Evolutionary conservation across 2,329 filamentous ascomycete species (phyloP), one percentile per base, ranked within the genome.

Genomic region (Pestalotiopsis sp.): DNA sequence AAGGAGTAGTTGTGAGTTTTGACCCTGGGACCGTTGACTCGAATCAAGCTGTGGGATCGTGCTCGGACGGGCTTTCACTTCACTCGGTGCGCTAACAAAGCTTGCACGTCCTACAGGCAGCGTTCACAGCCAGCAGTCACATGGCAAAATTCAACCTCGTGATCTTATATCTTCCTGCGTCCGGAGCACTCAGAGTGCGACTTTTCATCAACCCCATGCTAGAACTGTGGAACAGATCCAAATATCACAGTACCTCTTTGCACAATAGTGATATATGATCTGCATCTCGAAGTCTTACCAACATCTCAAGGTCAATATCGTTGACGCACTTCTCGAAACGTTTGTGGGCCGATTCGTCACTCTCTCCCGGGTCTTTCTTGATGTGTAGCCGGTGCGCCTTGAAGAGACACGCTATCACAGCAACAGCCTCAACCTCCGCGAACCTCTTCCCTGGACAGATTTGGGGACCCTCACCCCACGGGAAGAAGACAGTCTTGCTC

Each of bases 371-470:
- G 3, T 61, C 20, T 36, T 38, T 67, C 60, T 70, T 70, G 57
- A 59, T 59, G 4, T 52, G 11, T 27, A 59, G 23, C 57, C 57
- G 57, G 20, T 36, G 25, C 57, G 20, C 57, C 3, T 36, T 59
- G 60, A 20, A 63, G 31, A 63, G 2, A 27, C 6, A 68, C 2
- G 73, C 75, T 3, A 75, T 12, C 3, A 72, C 72, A 1, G 71
- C 75, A 1, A 73, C 71, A 0, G 45, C 70, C 41, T 75, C 71
- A 0, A 75, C 73, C 66, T 69, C 70, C 25, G 72, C 64, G 52
- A 75, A 75, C 36, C 73, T 72, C 52, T 67, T 74, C 9, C 70
- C 69, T 2, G 73, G 73, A 58, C 73, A 75, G 41, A 69, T 71
- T 57, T 73, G 73, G 0, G 72, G 72, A 3, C 71, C 73, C 7